These are phyloP conservation scores for Leishmania guyanensis DNA, from an alignment of 208 protist species.

Conservation along the genomic window DNA sequence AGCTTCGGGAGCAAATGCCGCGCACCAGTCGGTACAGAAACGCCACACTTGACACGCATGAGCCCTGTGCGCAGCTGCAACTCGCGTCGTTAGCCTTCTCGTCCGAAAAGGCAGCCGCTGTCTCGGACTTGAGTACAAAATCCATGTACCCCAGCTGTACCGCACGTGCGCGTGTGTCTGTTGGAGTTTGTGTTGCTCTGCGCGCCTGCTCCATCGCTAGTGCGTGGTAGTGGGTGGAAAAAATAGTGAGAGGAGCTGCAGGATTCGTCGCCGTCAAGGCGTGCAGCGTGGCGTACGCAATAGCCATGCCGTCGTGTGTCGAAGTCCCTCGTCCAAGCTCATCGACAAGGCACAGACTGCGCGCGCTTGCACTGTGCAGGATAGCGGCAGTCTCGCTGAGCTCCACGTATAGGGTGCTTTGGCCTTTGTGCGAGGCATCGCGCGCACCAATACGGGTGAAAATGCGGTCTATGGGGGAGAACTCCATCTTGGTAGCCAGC, in stretches of 20 bases:
- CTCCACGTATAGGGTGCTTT: constrained; percentile 99
- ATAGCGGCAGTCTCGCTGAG: constrained; percentile 92
- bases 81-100: constrained; percentile 9
- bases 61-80: constrained; percentile 22
- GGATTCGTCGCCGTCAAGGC: constrained; percentile 50
- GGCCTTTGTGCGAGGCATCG: constrained; percentile 96
- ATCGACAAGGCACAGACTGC: constrained; percentile 97
- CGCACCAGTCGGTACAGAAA: constrained; percentile 90
- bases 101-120: background rate
- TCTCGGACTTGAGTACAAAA: constrained; percentile 53
- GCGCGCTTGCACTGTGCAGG: constrained; percentile 84
- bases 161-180: background rate
- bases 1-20: constrained; percentile 88
- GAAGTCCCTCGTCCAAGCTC: constrained; percentile 98
- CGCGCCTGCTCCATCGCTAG: constrained; percentile 87
- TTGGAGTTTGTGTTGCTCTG: background rate
- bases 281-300: constrained; percentile 95
- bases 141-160: constrained; percentile 91
- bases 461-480: constrained; percentile 94
- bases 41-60: constrained; percentile 46
- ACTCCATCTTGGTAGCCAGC: constrained; percentile 60
- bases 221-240: constrained; percentile 98
- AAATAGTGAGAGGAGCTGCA: constrained; percentile 84
- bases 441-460: constrained; percentile 98
- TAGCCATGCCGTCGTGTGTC: constrained; percentile 98